A percentile compares a stretch with the other conserved stretches of the same genome.
phyloP scores from a whole-genome alignment of 306 rosid species.

The Parietaria judaica region DNA sequence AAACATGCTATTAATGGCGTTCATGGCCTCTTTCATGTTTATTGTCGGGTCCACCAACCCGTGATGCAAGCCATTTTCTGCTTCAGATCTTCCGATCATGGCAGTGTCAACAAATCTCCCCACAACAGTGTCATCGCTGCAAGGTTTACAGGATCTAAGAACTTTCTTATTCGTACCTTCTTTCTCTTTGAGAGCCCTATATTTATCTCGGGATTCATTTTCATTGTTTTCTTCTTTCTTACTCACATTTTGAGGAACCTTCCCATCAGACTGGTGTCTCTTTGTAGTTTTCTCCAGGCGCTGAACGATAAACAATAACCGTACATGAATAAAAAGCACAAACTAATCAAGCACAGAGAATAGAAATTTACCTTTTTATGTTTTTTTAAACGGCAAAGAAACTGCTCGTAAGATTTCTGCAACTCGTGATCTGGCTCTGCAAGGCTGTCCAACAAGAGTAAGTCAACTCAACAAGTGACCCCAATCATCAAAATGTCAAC shows the following conservation, averaged over 20 bases:
- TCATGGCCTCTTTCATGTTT: conserved; percentile 93
- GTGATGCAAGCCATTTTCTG: conserved; percentile 85
- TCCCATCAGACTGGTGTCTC: conserved; percentile 28
- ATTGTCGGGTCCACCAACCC: conserved; percentile 91
- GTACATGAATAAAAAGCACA: conserved; percentile 5
- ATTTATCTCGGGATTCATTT: conserved; percentile 16
- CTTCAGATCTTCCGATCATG: conserved; percentile 66
- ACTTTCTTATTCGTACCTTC: conserved; percentile 5
- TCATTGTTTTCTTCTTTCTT: conserved; percentile 28
- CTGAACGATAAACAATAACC: conserved; percentile 12
- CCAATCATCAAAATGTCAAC: not conserved
- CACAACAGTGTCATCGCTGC: conserved; percentile 57
- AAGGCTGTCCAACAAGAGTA: conserved; percentile 39
- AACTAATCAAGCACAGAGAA: conserved; percentile 4
- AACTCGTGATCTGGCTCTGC: conserved; percentile 76
- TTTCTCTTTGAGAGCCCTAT: conserved; percentile 23
- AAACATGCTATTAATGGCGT: conserved; percentile 80
- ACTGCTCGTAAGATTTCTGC: conserved; percentile 80
- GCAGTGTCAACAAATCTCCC: conserved; percentile 72
- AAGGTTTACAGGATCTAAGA: conserved; percentile 25
- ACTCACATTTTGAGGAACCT: conserved; percentile 17
- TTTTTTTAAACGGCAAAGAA: conserved; percentile 59
- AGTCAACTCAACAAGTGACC: conserved; percentile 9
- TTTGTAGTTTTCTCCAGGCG: conserved; percentile 41
- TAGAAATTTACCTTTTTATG: conserved; percentile 46